Evolutionary conservation across 345 rosid species (phyloP).

Genomic region (Brassica rapa): DNA sequence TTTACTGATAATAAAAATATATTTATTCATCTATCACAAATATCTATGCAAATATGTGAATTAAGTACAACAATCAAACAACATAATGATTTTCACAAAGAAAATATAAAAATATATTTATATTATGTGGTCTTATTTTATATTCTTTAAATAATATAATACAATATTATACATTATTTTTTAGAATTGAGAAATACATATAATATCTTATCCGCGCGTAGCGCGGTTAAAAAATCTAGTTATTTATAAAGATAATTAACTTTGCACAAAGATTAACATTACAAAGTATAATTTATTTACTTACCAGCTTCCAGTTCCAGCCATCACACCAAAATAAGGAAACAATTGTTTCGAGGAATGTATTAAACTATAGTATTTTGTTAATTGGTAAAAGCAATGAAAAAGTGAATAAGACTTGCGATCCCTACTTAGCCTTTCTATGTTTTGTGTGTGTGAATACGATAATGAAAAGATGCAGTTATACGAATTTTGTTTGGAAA

Average conservation of each 20-base stretch:
- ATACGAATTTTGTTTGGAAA: neutral
- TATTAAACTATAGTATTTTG: neutral
- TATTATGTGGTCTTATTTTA: too few relatives aligned
- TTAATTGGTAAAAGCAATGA: neutral
- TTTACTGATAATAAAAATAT: too few relatives aligned
- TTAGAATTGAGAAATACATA: too few relatives aligned
- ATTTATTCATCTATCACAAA: too few relatives aligned
- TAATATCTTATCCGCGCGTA: too few relatives aligned
- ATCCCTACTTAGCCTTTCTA: neutral
- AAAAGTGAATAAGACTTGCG: slow-evolving; percentile 8
- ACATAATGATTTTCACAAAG: too few relatives aligned
- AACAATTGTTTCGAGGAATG: neutral
- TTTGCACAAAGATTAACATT: neutral
- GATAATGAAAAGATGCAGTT: neutral
- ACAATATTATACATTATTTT: too few relatives aligned
- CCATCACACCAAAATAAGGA: neutral
- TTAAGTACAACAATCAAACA: too few relatives aligned
- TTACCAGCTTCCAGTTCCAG: neutral
- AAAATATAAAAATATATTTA: too few relatives aligned
- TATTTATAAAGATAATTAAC: neutral
- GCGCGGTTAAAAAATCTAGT: too few relatives aligned
- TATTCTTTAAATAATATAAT: too few relatives aligned
- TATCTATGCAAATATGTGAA: too few relatives aligned
- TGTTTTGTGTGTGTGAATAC: neutral
- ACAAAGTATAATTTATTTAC: neutral